phyloP scores from a whole-genome alignment of 2,329 filamentous ascomycete species.

The Capronia coronata region DNA sequence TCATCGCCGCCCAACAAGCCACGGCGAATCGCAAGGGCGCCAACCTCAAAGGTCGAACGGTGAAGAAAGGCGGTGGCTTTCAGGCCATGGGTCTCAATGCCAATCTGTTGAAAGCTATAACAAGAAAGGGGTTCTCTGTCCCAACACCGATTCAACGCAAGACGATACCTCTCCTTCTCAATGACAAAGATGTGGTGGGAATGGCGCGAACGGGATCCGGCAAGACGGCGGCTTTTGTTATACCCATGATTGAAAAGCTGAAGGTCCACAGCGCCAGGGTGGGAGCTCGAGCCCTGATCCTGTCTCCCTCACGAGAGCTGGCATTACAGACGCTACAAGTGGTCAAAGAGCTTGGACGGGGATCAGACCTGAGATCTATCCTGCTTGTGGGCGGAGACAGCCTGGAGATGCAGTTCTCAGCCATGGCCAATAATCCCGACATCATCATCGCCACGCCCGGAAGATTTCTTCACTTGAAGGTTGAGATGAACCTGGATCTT shows the following conservation, averaged over 20 bases:
- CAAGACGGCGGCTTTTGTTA: slow-evolving; percentile 96
- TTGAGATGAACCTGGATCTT: slow-evolving; percentile 91
- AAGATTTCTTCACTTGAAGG: slow-evolving; percentile 91
- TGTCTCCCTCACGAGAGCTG: slow-evolving; percentile 89
- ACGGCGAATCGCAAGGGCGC: slow-evolving; percentile 79
- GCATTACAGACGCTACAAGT: slow-evolving; percentile 94
- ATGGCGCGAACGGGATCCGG: slow-evolving; percentile 99
- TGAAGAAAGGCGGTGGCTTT: slow-evolving; percentile 94
- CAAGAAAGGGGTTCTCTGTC: slow-evolving; percentile 88
- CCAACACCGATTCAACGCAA: slow-evolving; percentile 97
- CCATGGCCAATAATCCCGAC: slow-evolving; percentile 91
- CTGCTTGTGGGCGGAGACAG: slow-evolving; percentile 91
- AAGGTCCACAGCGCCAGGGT: slow-evolving; percentile 82
- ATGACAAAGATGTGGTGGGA: slow-evolving; percentile 90
- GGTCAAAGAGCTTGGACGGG: slow-evolving; percentile 84
- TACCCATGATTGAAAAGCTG: slow-evolving; percentile 93
- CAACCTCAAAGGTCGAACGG: slow-evolving; percentile 74
- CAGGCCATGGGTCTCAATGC: slow-evolving; percentile 87
- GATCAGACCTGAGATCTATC: slow-evolving; percentile 85
- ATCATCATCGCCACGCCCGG: slow-evolving; percentile 96
- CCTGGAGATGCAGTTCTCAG: slow-evolving; percentile 86
- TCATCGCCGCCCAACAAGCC: slow-evolving; percentile 81
- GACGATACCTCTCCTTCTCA: slow-evolving; percentile 83
- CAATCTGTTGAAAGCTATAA: slow-evolving; percentile 80
- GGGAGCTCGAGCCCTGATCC: slow-evolving; percentile 75